Evolutionary conservation across 352 stramenopile species (phyloP), one percentile per base, ranked within the genome.

Genomic region (Phytophthora multivora): DNA sequence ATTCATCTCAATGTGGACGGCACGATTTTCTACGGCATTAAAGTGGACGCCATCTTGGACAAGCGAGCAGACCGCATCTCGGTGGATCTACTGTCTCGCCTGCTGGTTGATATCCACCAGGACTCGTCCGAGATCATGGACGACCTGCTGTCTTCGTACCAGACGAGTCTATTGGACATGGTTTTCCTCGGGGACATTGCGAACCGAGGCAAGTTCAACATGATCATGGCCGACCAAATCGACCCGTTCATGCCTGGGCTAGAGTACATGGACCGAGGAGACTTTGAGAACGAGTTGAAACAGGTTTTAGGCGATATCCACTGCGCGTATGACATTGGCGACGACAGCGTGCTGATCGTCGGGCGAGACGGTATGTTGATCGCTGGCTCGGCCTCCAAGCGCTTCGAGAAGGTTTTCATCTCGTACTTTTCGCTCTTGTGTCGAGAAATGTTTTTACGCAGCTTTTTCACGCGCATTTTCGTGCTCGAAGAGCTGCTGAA

Each of bases 211-310:
- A 99, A 99, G 57, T 95, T 98, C 61, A 98, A 98, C 67, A 83
- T 98, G 50, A 98, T 99, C 57, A 97, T 98, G 70, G 96, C 96
- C 36, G 97, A 98, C 66, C 93, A 98, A 65, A 98, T 99, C 57
- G 97, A 96, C 9, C 96, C 96, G 18, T 96, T 98, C 69, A 86
- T 98, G 59, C 97, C 95, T 31, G 95, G 92, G 0, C 81, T 98
- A 54, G 96, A 99, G 77, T 99, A 98, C 79, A 98, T 98, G 93
- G 93, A 98, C 69, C 95, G 96, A 51, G 94, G 91, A 35, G 93
- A 98, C 65, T 98, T 98, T 67, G 95, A 98, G 63, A 98, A 98
- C 71, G 96, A 98, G 64, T 83, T 99, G 35, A 98, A 98, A 72
- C 89, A 97, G 66, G 85, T 96, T 11, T 80, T 98, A n/a, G 48